Base-by-base conservation (phyloP, 2,329 filamentous ascomycete genomes). In the Trichoderma gracile region DNA sequence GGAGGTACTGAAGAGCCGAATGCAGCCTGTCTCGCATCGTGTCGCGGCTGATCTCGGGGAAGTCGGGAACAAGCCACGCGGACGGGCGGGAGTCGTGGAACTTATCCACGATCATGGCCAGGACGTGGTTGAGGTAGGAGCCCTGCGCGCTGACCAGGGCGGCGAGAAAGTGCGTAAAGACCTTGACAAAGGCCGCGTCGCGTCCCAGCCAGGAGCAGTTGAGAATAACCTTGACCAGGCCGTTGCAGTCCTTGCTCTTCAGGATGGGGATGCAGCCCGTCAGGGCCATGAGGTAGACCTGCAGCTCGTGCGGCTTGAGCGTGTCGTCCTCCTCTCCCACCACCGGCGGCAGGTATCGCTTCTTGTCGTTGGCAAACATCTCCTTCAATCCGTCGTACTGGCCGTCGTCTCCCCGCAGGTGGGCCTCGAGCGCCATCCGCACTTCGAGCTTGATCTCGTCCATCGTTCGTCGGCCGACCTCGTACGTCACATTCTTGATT, bases 71-170 rank as follows among this genome's bases (percentile, higher is more conserved):
- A 42, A 70, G 74, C 79, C 80, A 84, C 25, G 80, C 73, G 1
- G 80, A 78, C 19, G 79, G 71, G 57, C 78, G 77, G 42, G 78
- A 79, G 57, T 80, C 84, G 65, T 85, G 83, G 72, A 99, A 91
- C 74, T 92, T 89, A 66, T 87, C 85, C 63, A 96, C 88, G 66
- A 98, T 83, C 86, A 92, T 94, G 64, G 86, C 83, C 65, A 97
- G 83, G 45, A 96, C 88, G 21, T 86, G 82, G 23, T 83, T 84
- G 40, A 96, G 84, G 76, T 92, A 96, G 15, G 86, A 88, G 50
- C 91, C 89, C 72, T 97, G 92, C 0, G 93, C 90, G 66, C 91
- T 96, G 59, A 93, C 87, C 52, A 99, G 79, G 43, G 88, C 86
- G 19, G 86, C 85, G 25, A 92, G 78, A 69, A 92, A 89, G 71